Conservation (phyloP, 2,329 filamentous ascomycete genomes). For the Whalleya microplaca region DNA sequence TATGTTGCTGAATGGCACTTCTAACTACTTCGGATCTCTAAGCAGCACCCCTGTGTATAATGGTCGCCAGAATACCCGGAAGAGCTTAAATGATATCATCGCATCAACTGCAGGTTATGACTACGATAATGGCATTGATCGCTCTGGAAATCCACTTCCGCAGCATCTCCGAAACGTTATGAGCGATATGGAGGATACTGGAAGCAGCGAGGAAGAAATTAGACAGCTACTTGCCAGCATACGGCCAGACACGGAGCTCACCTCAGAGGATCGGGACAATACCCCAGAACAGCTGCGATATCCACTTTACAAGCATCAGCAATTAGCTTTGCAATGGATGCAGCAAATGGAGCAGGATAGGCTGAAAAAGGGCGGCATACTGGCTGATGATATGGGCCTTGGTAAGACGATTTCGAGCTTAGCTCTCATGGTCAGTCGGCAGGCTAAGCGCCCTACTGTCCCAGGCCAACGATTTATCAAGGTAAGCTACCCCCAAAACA, state of each 20-base stretch:
- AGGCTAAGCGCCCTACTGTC: conserved; percentile 47
- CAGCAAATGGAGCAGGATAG: conserved; percentile 71
- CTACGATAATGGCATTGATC: conserved; percentile 41
- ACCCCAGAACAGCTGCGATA: conserved; percentile 72
- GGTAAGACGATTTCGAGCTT: conserved; percentile 86
- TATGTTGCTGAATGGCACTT: neutral
- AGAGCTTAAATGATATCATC: conserved; percentile 41
- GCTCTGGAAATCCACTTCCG: conserved; percentile 42
- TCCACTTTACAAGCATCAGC: conserved; percentile 79
- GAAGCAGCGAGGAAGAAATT: conserved; percentile 63
- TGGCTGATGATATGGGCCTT: conserved; percentile 82
- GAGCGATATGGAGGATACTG: conserved; percentile 43
- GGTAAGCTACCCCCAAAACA: conserved; percentile 28
- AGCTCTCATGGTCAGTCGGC: conserved; percentile 66
- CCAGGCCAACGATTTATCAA: conserved; percentile 49
- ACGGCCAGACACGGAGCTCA: conserved; percentile 69
- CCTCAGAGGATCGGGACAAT: conserved; percentile 63
- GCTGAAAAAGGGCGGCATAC: conserved; percentile 76
- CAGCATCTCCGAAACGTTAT: conserved; percentile 39
- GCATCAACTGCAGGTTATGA: conserved; percentile 44
- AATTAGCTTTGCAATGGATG: conserved; percentile 77
- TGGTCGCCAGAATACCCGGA: conserved; percentile 26
- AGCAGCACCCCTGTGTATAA: conserved; percentile 23
- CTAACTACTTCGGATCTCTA: neutral
- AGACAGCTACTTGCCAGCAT: conserved; percentile 73